Conservation (phyloP, 768 basidiomycete species). For the Suillus americanus region DNA sequence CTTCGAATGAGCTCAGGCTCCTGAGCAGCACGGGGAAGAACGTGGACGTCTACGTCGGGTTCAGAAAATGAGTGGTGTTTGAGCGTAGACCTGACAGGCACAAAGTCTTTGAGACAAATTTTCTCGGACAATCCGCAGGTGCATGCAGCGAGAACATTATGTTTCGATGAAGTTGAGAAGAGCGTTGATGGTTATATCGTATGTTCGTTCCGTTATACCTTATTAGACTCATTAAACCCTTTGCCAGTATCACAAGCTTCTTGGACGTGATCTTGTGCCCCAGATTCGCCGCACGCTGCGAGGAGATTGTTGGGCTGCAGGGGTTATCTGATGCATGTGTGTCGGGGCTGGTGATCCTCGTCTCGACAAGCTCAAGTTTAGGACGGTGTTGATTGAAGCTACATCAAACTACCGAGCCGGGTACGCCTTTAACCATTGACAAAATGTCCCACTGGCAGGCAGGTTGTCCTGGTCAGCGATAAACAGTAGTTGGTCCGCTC, state of each 20-base stretch:
- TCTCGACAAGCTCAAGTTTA: conserved; percentile 94
- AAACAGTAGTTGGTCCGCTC: no score
- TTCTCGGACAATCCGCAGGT: neutral
- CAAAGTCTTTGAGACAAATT: neutral
- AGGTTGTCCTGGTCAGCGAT: no score
- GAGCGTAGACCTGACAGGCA: neutral
- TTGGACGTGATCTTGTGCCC: conserved; percentile 96
- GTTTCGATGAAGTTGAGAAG: conserved; percentile 55
- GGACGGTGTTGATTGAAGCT: conserved; percentile 79
- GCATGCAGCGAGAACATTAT: neutral
- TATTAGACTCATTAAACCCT: conserved; percentile 7
- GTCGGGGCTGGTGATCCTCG: conserved; percentile 97
- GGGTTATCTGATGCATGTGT: conserved; percentile 98
- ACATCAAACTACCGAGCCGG: no score
- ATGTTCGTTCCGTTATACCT: conserved; percentile 31
- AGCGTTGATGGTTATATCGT: conserved; percentile 98
- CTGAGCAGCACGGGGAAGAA: neutral
- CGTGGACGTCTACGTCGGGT: neutral
- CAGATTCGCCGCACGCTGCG: conserved; percentile 88
- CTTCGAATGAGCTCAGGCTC: neutral
- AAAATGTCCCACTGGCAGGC: no score
- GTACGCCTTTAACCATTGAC: no score
- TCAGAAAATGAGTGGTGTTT: neutral
- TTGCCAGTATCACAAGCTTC: conserved; percentile 90
- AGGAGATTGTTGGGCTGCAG: conserved; percentile 95